Percentiles rank a stretch among this genome's conserved stretches.
Conservation (phyloP, 495 filamentous ascomycete genomes). For the Aspergillus baeticus region DNA sequence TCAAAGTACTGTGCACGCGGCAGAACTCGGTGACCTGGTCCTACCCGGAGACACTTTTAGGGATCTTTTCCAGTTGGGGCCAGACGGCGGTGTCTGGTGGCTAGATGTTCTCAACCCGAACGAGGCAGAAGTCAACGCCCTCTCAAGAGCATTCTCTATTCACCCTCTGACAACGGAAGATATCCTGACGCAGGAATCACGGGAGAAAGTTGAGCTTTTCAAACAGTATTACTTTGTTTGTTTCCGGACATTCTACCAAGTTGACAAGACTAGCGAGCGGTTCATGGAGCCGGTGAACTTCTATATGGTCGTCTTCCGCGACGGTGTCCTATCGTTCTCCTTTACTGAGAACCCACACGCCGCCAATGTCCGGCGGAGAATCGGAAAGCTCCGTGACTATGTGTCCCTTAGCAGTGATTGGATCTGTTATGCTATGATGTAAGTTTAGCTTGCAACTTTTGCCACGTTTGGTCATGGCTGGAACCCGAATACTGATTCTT, state of each 20-base stretch:
- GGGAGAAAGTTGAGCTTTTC: slow-evolving; percentile 98
- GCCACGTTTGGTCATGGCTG: not conserved
- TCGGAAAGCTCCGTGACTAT: slow-evolving; percentile 90
- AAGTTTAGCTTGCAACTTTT: slow-evolving; percentile 33
- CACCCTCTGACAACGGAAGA: slow-evolving; percentile 94
- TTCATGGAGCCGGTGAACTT: slow-evolving; percentile 90
- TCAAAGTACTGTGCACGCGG: slow-evolving; percentile 86
- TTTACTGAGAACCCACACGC: slow-evolving; percentile 83
- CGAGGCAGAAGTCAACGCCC: slow-evolving; percentile 81
- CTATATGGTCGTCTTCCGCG: slow-evolving; percentile 95
- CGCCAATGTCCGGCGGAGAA: slow-evolving; percentile 83
- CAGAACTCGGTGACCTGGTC: slow-evolving; percentile 82
- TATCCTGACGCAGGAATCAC: slow-evolving; percentile 88
- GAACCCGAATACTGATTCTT: slow-evolving; percentile 11
- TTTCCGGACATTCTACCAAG: slow-evolving; percentile 88
- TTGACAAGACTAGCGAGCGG: slow-evolving; percentile 72
- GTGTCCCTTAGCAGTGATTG: slow-evolving; percentile 91
- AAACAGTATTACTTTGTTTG: slow-evolving; percentile 96
- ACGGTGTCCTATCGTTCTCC: slow-evolving; percentile 91
- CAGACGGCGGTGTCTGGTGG: slow-evolving; percentile 85
- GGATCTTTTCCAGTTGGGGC: slow-evolving; percentile 80
- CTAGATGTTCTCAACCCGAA: slow-evolving; percentile 88
- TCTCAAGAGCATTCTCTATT: slow-evolving; percentile 88
- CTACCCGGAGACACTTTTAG: slow-evolving; percentile 85
- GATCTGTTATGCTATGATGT: slow-evolving; percentile 99